Evolutionary conservation across 495 filamentous ascomycete genomes (phyloP), one percentile per base, ranked within the genome.

Genomic region (Choiromyces venosus): DNA sequence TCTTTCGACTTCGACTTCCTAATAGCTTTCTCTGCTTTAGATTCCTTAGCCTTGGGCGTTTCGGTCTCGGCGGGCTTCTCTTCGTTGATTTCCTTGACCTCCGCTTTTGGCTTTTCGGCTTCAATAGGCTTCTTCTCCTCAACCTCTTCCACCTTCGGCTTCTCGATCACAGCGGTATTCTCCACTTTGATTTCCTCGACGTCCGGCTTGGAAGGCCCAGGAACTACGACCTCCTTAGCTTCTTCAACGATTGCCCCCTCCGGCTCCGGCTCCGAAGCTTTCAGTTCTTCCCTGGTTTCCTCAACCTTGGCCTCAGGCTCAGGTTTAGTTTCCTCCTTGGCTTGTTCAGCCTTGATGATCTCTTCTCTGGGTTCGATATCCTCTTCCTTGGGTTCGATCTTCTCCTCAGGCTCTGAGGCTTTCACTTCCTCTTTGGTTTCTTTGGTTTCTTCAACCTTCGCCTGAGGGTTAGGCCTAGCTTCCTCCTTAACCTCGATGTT

Each of bases 21-120:
- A 16, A 25, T 16, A n/a, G 18, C 25, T 21, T 73, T 33, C 38
- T 66, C 72, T 18, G 65, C 52, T 38, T 61, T 33, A 33, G 25
- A 4, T 52, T 52, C 46, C n/a, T 10, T 52, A 25, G 12, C 21
- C 46, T 52, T 25, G 12, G 21, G 46, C 46, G n/a, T 25, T 52
- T 33, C 70, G 6, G 29, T 18, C 72, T 66, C 38, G 9, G 21
- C n/a, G 33, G 61, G 25, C 25, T 81, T 74, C 18, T 81, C 80
- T 36, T 79, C 79, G 44, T 74, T 78, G 52, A 80, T 83, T 69
- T 82, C 81, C 70, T 80, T 79, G 6, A 44, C 35, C 21, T 18
- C 46, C 21, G n/a, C 46, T 37, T 76, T 84, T 38, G 79, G 79
- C 68, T 82, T 71, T 35, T 83, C 82, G 66, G 83, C 83, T 42